Base-by-base conservation (phyloP, 345 rosid species). In the Populus pruinosa region DNA sequence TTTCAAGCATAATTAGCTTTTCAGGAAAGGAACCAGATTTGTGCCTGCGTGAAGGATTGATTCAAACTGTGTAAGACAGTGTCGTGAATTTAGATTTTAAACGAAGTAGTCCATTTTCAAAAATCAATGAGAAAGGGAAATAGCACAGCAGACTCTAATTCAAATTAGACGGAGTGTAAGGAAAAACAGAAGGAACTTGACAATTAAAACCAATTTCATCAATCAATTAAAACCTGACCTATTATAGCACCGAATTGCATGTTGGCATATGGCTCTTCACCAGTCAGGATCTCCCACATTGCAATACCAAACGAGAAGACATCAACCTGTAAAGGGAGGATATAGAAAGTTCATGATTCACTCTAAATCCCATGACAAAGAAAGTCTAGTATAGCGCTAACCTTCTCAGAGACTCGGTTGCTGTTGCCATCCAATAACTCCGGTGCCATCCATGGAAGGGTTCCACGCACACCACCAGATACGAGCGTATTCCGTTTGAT, bases 361-460 rank as follows among this genome's bases (percentile, higher is more conserved):
- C 61, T 55, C 73, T 43, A 65, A 73, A 27, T 11, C 47, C 38
- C 0, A 31, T 4, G 0, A 41, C 23, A 61, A 29, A 31, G 66
- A n/a, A 4, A 33, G 7, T 53, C 14, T 50, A 71, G 27, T 47
- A 41, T 53, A 23, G 64, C 65, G 66, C 79, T 14, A 50, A 94
- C 98, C 90, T 91, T 91, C 83, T 94, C 97, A 1, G 97, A 94
- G 76, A 93, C 98, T 50, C 88, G 88, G 73, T 79, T 91, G 78
- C 90, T 94, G 80, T 88, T 89, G 17, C 97, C 98, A 36, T 88
- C 91, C 82, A 94, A 79, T 61, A 93, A 82, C 76, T 94, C 97
- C 7, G 98, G 98, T 49, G 98, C 98, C 95, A 94, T 94, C 98
- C 98, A 93, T 6, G 98, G 98, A 69, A 94, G 97, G 35, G 98